Evolutionary conservation across 1,284 basidiomycete species (phyloP).

Genomic region (Puccinia coronata): DNA sequence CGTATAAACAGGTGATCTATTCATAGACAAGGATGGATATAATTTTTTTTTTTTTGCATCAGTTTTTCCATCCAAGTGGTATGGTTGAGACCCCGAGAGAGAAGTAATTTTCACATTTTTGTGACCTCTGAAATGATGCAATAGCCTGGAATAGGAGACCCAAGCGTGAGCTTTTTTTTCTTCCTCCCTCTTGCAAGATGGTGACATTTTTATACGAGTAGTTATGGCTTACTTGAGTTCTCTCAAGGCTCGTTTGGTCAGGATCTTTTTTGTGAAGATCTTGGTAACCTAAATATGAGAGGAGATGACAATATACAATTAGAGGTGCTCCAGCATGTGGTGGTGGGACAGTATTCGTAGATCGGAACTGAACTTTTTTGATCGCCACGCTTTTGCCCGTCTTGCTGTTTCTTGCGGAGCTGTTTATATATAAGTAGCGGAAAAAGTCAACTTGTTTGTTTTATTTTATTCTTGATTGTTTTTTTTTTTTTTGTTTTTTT

Average conservation of each 20-base stretch:
- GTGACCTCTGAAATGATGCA: constrained; percentile 94
- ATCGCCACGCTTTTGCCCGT: constrained; percentile 69
- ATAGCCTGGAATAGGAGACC: constrained; percentile 63
- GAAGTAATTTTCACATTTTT: constrained; percentile 83
- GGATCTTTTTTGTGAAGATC: constrained; percentile 92
- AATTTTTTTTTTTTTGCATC: background rate
- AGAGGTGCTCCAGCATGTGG: no score
- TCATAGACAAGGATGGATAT: constrained; percentile 50
- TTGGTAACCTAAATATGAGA: constrained; percentile 72
- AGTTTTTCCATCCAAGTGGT: no score
- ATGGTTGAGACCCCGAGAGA: background rate
- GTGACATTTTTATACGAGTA: background rate
- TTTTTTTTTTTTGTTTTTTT: background rate
- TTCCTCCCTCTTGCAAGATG: background rate
- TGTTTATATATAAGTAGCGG: background rate
- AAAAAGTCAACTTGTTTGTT: background rate
- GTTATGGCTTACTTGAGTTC: constrained; percentile 74
- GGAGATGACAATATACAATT: background rate
- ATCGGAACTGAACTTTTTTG: constrained; percentile 76
- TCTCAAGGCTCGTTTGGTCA: constrained; percentile 89
- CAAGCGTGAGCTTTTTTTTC: background rate
- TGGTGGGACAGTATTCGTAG: no score
- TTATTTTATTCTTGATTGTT: no score
- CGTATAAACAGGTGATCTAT: constrained; percentile 72
- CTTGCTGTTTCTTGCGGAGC: constrained; percentile 53